Evolutionary conservation across 371 early-diverging fungal species (phyloP).

Genomic region (Lichtheimia ramosa): DNA sequence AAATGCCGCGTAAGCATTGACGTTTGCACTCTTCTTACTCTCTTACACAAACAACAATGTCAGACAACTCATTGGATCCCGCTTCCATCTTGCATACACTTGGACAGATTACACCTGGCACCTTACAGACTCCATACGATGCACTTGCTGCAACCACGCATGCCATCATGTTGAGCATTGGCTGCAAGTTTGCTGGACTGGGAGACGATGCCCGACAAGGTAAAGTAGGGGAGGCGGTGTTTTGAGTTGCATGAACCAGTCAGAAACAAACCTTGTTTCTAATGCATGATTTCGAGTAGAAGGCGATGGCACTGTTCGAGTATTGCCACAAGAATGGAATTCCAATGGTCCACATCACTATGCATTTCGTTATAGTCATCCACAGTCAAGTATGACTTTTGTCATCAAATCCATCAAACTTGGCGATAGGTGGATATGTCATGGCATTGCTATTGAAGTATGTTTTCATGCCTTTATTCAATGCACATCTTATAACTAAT

Average conservation of each 20-base stretch:
- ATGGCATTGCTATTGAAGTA: conserved; percentile 69
- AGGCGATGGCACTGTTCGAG: conserved; percentile 31
- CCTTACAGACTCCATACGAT: conserved; percentile 51
- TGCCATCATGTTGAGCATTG: conserved; percentile 61
- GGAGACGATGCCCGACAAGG: conserved; percentile 62
- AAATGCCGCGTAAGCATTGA: too few species aligned
- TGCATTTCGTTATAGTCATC: conserved; percentile 69
- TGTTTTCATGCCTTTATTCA: conserved; percentile 1
- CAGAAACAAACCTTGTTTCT: conserved; percentile 3
- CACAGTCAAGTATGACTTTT: conserved; percentile 70
- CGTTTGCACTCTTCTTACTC: not conserved
- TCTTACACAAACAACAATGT: not conserved
- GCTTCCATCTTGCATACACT: conserved; percentile 35
- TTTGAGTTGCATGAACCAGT: not conserved
- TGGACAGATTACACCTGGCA: conserved; percentile 12
- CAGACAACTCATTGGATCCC: conserved; percentile 37
- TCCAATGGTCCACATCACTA: conserved; percentile 51
- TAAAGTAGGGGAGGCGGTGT: conserved; percentile 4
- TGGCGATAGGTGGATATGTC: conserved; percentile 63
- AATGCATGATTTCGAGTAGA: conserved; percentile 17
- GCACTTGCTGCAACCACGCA: conserved; percentile 57
- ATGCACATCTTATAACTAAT: not conserved
- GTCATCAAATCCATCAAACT: conserved; percentile 69
- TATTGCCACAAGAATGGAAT: conserved; percentile 63
- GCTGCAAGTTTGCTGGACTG: conserved; percentile 61